These are phyloP conservation scores for Vararia minispora DNA, from an alignment of 768 basidiomycete species.

Conservation along the genomic window DNA sequence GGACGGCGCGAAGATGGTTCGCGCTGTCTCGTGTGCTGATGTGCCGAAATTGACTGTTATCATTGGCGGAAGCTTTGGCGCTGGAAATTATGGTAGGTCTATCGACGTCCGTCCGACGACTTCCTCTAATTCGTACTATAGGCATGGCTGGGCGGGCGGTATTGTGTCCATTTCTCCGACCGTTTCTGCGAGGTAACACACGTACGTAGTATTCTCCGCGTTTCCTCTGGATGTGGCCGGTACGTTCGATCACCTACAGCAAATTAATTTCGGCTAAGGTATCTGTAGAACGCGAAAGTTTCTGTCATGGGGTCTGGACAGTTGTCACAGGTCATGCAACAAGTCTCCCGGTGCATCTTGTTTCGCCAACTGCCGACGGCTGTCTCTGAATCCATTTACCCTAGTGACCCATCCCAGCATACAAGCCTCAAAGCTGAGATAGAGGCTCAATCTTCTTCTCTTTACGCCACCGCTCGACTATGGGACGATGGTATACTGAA, in stretches of 20 bases:
- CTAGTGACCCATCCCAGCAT: slow-evolving; percentile 73
- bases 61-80: slow-evolving; percentile 89
- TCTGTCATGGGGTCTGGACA: slow-evolving; percentile 95
- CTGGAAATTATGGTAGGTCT: slow-evolving; percentile 80
- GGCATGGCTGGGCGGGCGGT: slow-evolving; percentile 90
- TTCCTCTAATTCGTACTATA: slow-evolving; percentile 18
- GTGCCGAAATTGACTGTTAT: slow-evolving; percentile 92
- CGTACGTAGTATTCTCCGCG: slow-evolving; percentile 74
- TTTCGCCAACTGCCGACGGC: not conserved
- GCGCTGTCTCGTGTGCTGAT: slow-evolving; percentile 87
- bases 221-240: slow-evolving; percentile 98
- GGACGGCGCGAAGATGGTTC: slow-evolving; percentile 95
- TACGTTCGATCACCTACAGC: slow-evolving; percentile 25
- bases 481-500: slow-evolving; percentile 93
- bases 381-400: not conserved
- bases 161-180: not conserved
- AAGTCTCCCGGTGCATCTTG: slow-evolving; percentile 62
- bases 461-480: slow-evolving; percentile 84
- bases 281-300: slow-evolving; percentile 70
- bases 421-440: slow-evolving; percentile 67
- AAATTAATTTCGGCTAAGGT: slow-evolving; percentile 3
- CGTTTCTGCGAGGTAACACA: slow-evolving; percentile 1
- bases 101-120: slow-evolving; percentile 4
- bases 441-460: slow-evolving; percentile 76
- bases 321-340: slow-evolving; percentile 86